Evolutionary conservation across 2,329 filamentous ascomycete species (phyloP), one percentile per base, ranked within the genome.

Genomic region (Botrytis aclada): DNA sequence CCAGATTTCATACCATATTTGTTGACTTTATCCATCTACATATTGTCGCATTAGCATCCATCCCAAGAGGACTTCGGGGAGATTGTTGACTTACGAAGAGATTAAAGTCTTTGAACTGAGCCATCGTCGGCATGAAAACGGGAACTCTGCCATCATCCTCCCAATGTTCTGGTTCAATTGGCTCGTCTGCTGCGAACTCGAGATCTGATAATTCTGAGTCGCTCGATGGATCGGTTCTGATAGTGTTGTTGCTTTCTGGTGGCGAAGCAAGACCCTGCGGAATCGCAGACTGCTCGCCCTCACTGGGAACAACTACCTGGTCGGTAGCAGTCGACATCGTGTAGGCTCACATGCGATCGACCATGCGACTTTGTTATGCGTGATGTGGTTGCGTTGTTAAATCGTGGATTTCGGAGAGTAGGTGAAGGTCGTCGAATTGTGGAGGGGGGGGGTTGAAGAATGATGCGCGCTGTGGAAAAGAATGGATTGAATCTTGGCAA

Each of bases 1-100:
- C 96, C 96, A 34, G 94, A 96, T 83, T 94, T 93, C 96, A 99
- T 99, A 79, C 96, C 96, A 82, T 97, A 97, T 76, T 90, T 89
- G 82, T 99, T 93, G 75, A 99, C 82, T 93, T 95, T 80, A 25
- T 90, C 89, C 86, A 91, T 90, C 89, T 91, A 74, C 51, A 66
- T 7, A 12, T 39, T 34, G 41, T 51, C n/a, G 34, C 62, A 64
- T 79, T 77, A 79, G 78, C 69, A 69, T 16, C 39, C 54, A 5
- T 34, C 22, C 20, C 43, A 39, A 62, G 56, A 41, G 43, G 34
- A n/a, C n/a, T 60, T 64, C 25, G 62, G 62, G 16, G 18, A 64
- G n/a, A 37, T 39, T n/a, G 10, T 65, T 43, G 74, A 84, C 88
- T 77, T 85, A 98, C 92, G 82, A 97, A 98, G 81, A 89, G 89